Evolutionary conservation across 208 protist genomes (phyloP).

Genomic region (Leishmania gerbilli): DNA sequence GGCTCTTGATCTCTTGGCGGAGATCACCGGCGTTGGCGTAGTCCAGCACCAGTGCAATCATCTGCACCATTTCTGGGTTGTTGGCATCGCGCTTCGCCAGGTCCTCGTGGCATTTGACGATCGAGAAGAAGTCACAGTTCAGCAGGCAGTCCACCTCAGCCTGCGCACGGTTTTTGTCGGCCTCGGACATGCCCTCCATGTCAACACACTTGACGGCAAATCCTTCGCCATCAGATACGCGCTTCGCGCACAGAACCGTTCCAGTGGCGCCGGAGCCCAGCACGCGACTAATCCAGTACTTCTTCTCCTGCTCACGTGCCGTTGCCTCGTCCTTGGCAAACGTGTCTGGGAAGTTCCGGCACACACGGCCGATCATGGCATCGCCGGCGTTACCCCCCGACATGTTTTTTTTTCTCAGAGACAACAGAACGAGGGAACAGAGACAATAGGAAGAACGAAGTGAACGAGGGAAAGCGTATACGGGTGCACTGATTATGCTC

Average conservation of each 20-base stretch:
- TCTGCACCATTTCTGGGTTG: slow-evolving; percentile 54
- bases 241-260: slow-evolving; percentile 63
- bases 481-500: background rate
- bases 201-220: slow-evolving; percentile 78
- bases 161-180: slow-evolving; percentile 67
- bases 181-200: slow-evolving; percentile 76
- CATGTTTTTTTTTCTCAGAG: slow-evolving; percentile 23
- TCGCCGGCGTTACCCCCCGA: slow-evolving; percentile 44
- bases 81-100: slow-evolving; percentile 53
- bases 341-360: slow-evolving; percentile 56
- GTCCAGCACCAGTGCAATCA: slow-evolving; percentile 81
- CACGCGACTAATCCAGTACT: slow-evolving; percentile 83
- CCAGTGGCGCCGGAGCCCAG: slow-evolving; percentile 69
- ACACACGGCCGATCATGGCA: slow-evolving; percentile 77
- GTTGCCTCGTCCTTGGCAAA: slow-evolving; percentile 77
- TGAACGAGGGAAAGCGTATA: background rate
- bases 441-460: background rate
- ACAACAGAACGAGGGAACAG: background rate
- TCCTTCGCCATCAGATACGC: slow-evolving; percentile 49
- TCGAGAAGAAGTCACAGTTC: slow-evolving; percentile 80
- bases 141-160: slow-evolving; percentile 74
- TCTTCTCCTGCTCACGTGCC: slow-evolving; percentile 52
- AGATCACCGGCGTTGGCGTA: slow-evolving; percentile 89
- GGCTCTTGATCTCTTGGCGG: slow-evolving; percentile 71
- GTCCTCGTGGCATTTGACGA: slow-evolving; percentile 83